Evolutionary conservation across 306 rosid species (phyloP), one percentile per base, ranked within the genome.

Genomic region (Medicago arabica): DNA sequence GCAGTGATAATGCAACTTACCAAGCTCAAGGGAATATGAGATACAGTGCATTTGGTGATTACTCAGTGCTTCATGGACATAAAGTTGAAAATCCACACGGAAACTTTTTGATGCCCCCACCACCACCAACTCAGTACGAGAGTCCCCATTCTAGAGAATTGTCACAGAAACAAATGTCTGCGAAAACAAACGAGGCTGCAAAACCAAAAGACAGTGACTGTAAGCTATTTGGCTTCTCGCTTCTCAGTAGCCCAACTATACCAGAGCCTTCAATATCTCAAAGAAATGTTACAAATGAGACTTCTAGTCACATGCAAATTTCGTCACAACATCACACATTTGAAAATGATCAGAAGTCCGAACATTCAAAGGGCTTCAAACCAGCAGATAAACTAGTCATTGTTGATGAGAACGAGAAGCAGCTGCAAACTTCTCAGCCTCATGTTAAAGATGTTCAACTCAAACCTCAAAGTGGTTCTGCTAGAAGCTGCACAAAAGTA

Each of bases 401-500:
- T 64, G 76, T 70, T 14, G 78, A 44, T 62, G 91, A 90, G 74
- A 82, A 78, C 2, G 89, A 84, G 69, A 89, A 87, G 51, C 80
- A 18, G 0, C 7, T 79, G 34, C 92, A 78, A 70, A 61, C 75
- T 49, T 73, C 55, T 75, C 87, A 83, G 84, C 85, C 81, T 7
- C 85, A 71, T 72, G 10, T 19, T 17, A 84, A 79, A 80, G 98
- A 87, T 77, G 86, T 69, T 79, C 96, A 86, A 68, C 79, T 72
- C 41, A 92, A 89, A 75, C 31, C 81, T 16, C 87, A 75, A 41
- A 67, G 75, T 69, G 81, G 87, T 74, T 90, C 97, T 67, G 79
- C 89, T 28, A 90, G 99, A 87, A 92, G 97, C 78, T 92, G 97
- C 83, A 95, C 97, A 9, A 92, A 95, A 89, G 99, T 89, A 86